phyloP scores from a whole-genome alignment of 148 eudicot species.

The Camellia japonica region DNA sequence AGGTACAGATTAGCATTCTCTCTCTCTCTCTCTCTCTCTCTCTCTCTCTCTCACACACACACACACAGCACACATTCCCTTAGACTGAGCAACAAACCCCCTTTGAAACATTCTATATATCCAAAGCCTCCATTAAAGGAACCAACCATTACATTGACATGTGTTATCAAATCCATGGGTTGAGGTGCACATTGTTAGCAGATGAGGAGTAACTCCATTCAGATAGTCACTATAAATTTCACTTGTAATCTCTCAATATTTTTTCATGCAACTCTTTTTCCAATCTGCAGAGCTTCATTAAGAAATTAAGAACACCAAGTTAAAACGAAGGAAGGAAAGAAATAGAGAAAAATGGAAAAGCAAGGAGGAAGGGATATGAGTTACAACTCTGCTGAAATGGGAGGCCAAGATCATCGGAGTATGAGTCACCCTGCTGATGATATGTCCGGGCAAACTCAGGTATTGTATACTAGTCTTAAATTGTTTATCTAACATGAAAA shows the following conservation, averaged over 20 bases:
- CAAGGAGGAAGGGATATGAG: slow-evolving; percentile 2
- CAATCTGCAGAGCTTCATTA: too few relatives aligned
- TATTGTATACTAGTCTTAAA: neutral
- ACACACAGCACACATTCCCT: neutral
- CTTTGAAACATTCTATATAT: neutral
- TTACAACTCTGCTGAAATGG: too few relatives aligned
- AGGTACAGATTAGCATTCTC: too few relatives aligned
- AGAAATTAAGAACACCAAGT: too few relatives aligned
- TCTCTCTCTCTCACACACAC: too few relatives aligned
- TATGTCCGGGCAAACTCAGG: neutral
- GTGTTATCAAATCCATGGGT: neutral
- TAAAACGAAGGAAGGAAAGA: neutral
- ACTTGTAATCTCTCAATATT: neutral
- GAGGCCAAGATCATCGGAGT: too few relatives aligned
- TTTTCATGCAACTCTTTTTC: neutral
- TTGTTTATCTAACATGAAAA: too few relatives aligned
- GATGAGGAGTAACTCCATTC: neutral
- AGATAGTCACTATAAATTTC: neutral
- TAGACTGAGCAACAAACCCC: neutral
- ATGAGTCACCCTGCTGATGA: too few relatives aligned
- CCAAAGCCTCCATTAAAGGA: neutral
- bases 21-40: too few relatives aligned
- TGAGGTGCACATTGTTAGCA: neutral
- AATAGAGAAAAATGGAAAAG: neutral
- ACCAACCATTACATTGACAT: neutral